Evolutionary conservation across 1,284 basidiomycete species (phyloP), one percentile per base, ranked within the genome.

Genomic region (Phenoliferia sp.): DNA sequence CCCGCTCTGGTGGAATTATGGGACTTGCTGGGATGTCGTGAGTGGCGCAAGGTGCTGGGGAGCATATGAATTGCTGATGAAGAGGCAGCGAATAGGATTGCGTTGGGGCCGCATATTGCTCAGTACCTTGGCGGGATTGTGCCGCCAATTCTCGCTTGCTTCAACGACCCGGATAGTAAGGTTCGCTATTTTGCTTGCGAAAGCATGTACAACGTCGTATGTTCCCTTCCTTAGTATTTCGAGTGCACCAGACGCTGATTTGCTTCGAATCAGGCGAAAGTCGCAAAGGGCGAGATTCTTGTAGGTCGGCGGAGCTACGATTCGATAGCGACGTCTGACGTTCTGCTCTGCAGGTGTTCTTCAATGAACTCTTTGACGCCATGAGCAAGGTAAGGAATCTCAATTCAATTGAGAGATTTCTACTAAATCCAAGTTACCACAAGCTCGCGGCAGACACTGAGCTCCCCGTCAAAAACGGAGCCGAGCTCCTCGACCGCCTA

Each of bases 101-200:
- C 96, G 3, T 83, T 99, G 1, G 92, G 94, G 3, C 88, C 93
- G 26, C 91, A 97, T 72, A 87, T 98, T 63, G 89, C 94, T 2
- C 90, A 92, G 7, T 95, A 95, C 81, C 90, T 99, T 84, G 90
- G 91, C 67, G 89, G 89, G 74, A 96, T 99, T 77, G 87, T 97
- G 36, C 88, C 89, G 39, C 90, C 92, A 1, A 85, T 99, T 34
- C 84, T 99, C n/a, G 86, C 86, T 52, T 98, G 95, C 81, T 98
- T 99, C 79, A 86, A 88, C 70, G 96, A 99, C 79, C 85, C 90
- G 3, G 96, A 99, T 82, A 93, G 92, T 80, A 87, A 94, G 77
- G 92, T 99, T 71, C 86, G 95, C 59, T 96, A 96, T 80, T 96
- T 94, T 82, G 95, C 95, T 7, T 95, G 94, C 68, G 95, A 99